These are phyloP conservation scores for Diaporthe citri DNA, from an alignment of 2,329 filamentous ascomycete species.

Conservation along the genomic window DNA sequence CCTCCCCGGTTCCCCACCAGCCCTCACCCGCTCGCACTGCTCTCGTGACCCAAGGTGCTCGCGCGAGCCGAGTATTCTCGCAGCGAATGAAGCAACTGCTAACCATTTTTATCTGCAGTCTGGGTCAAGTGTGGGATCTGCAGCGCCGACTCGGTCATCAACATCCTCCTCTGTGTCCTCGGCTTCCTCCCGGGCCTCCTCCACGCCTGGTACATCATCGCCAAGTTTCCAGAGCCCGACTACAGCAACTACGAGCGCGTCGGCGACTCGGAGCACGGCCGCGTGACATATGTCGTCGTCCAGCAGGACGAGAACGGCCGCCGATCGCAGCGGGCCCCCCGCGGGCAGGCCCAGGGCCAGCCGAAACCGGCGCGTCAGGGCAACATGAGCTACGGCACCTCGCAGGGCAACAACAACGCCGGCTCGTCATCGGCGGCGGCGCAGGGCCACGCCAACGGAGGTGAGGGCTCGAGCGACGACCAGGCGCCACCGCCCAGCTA, in stretches of 20 bases:
- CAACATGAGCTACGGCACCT: conserved; percentile 63
- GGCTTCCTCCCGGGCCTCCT: conserved; percentile 88
- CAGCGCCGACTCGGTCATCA: conserved; percentile 92
- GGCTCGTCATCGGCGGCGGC: conserved; percentile 46
- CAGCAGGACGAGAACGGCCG: conserved; percentile 55
- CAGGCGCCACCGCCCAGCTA: conserved; percentile 82
- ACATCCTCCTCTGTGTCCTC: conserved; percentile 87
- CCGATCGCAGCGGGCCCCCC: conserved; percentile 48
- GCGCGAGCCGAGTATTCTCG: not conserved
- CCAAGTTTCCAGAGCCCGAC: conserved; percentile 83
- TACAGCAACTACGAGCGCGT: conserved; percentile 75
- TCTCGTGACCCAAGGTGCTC: conserved; percentile 3
- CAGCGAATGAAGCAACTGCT: conserved; percentile 42
- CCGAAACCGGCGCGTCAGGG: conserved; percentile 50
- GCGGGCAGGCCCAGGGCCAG: conserved; percentile 51
- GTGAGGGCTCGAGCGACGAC: conserved; percentile 57
- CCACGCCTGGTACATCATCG: conserved; percentile 98
- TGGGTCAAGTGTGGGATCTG: conserved; percentile 98
- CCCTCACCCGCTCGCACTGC: not conserved
- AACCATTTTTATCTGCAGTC: conserved; percentile 65
- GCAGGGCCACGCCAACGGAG: conserved; percentile 47
- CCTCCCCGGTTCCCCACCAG: not conserved
- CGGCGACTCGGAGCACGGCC: conserved; percentile 67
- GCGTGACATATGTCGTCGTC: conserved; percentile 84
- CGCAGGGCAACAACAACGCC: conserved; percentile 45